phyloP scores from a whole-genome alignment of 768 basidiomycete genomes.

The Punctularia strigosozonata region DNA sequence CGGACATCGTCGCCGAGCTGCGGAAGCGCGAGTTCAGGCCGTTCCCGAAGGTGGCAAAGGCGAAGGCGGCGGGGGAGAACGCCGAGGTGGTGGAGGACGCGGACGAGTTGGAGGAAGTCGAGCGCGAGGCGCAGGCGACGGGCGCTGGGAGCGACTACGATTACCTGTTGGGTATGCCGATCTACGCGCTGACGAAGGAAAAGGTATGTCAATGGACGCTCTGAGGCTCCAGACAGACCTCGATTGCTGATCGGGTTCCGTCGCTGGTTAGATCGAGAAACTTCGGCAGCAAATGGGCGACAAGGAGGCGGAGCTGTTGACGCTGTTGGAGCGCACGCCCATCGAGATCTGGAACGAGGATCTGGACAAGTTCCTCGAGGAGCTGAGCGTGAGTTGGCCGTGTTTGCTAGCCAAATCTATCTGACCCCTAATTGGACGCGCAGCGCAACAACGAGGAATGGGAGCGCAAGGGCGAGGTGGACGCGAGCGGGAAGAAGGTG shows the following conservation, averaged over 20 bases:
- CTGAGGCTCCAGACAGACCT: not conserved
- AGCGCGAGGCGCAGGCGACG: slow-evolving; percentile 34
- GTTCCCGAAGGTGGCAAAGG: slow-evolving; percentile 71
- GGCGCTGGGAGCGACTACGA: slow-evolving; percentile 64
- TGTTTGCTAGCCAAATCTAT: not conserved
- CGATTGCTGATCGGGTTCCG: not conserved
- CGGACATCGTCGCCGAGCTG: slow-evolving; percentile 74
- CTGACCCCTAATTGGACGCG: slow-evolving; percentile 2
- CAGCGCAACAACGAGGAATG: slow-evolving; percentile 32
- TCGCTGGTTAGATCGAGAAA: slow-evolving; percentile 62
- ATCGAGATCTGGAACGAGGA: slow-evolving; percentile 85
- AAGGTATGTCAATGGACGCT: slow-evolving; percentile 38
- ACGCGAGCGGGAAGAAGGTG: slow-evolving; percentile 38
- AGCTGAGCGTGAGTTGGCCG: slow-evolving; percentile 64
- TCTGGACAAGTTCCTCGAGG: slow-evolving; percentile 67
- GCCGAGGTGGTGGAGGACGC: slow-evolving; percentile 47
- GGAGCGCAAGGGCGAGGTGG: slow-evolving; percentile 31
- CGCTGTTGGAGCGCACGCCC: slow-evolving; percentile 66
- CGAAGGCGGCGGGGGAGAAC: slow-evolving; percentile 53
- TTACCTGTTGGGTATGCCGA: slow-evolving; percentile 90
- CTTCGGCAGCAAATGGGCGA: slow-evolving; percentile 67
- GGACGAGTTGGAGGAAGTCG: slow-evolving; percentile 39
- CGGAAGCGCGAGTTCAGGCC: slow-evolving; percentile 79
- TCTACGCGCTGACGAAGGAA: slow-evolving; percentile 90
- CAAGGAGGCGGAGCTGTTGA: slow-evolving; percentile 74